A percentile compares a stretch with the other conserved stretches of the same genome.
Conservation (phyloP, 805 yeast genomes). For the Suhomyces kilbournensis region DNA sequence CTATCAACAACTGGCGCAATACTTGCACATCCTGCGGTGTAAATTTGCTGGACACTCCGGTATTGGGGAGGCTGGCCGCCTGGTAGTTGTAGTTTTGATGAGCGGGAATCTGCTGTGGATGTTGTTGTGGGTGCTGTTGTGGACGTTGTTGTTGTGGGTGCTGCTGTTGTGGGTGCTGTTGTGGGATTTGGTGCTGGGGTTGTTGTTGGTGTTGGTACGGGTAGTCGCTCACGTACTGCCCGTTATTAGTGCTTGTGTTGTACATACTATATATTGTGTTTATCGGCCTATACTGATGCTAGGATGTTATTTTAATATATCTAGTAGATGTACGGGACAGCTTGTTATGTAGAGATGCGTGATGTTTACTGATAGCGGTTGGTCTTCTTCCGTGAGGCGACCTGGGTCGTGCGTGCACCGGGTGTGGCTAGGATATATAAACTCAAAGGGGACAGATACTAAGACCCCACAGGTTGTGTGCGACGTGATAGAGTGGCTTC, state of each 20-base stretch:
- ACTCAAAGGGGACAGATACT: background rate
- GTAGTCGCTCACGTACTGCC: slow-evolving; percentile 7
- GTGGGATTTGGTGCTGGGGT: slow-evolving; percentile 11
- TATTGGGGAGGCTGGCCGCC: background rate
- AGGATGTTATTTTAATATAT: background rate
- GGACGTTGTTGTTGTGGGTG: slow-evolving; percentile 7
- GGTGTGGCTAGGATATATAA: background rate
- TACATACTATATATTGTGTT: background rate
- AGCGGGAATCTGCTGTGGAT: slow-evolving; percentile 7
- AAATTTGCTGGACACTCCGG: slow-evolving; percentile 23
- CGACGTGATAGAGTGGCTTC: background rate
- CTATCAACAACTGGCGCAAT: slow-evolving; percentile 44
- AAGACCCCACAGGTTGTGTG: background rate
- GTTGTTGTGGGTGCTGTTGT: slow-evolving; percentile 3
- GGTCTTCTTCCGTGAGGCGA: background rate
- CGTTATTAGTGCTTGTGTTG: background rate
- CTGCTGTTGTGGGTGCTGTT: slow-evolving; percentile 7
- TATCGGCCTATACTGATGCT: background rate
- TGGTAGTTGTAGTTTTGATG: background rate
- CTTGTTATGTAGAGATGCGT: background rate
- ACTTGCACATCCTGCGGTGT: slow-evolving; percentile 44
- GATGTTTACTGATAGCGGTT: background rate
- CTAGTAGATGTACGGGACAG: background rate
- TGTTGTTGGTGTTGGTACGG: slow-evolving; percentile 11
- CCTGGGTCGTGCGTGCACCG: background rate